Evolutionary conservation across 202 grass and related monocot species (phyloP).

Genomic region (Brachypodium distachyon): DNA sequence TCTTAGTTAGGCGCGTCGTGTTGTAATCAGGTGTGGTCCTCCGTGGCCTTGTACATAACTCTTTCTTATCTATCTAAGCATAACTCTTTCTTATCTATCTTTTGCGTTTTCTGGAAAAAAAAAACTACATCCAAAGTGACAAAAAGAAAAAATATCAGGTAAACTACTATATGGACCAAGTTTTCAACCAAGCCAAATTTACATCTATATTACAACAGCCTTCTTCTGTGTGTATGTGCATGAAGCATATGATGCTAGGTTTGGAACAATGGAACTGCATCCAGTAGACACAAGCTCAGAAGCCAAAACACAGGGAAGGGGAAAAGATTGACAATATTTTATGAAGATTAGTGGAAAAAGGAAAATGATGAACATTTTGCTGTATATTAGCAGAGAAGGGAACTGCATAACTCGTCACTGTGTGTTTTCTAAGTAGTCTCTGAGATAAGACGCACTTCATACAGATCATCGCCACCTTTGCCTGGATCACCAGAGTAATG

Average conservation of each 20-base stretch:
- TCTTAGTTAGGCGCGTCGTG: too few species aligned
- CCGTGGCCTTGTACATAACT: too few species aligned
- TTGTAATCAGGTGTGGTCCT: too few species aligned
- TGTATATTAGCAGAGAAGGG: neutral
- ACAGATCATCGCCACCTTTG: conserved; percentile 62
- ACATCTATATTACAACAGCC: conserved; percentile 1
- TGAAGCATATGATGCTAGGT: neutral
- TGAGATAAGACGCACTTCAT: conserved; percentile 89
- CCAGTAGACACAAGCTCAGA: neutral
- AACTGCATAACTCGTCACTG: neutral
- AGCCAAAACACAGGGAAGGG: neutral
- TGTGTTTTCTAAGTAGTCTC: conserved; percentile 30
- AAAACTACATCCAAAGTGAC: too few species aligned
- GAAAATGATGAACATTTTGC: neutral
- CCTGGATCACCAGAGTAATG: conserved; percentile 34
- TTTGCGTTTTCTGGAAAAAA: too few species aligned
- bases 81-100: too few species aligned
- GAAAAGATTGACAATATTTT: conserved; percentile 5
- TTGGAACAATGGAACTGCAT: neutral
- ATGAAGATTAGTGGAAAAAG: conserved; percentile 3
- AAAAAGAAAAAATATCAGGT: too few species aligned
- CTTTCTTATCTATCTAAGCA: too few species aligned
- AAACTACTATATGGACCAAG: too few species aligned
- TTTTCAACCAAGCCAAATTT: neutral
- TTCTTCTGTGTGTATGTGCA: neutral